Conservation (phyloP, 768 basidiomycete species). For the Phlebiopsis gigantea region DNA sequence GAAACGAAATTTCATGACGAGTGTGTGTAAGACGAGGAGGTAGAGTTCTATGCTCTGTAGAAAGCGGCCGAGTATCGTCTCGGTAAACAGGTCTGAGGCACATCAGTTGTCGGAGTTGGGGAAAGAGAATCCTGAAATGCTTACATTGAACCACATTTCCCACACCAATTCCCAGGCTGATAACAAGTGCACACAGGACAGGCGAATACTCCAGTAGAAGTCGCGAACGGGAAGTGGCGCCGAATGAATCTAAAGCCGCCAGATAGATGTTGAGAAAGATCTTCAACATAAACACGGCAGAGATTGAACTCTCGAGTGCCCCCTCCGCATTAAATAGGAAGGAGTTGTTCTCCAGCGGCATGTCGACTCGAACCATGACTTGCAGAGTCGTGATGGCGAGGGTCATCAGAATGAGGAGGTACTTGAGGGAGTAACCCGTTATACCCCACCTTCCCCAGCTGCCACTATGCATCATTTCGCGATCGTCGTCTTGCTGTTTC, state of each 20-base stretch:
- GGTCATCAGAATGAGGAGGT: slow-evolving; percentile 39
- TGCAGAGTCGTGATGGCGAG: slow-evolving; percentile 52
- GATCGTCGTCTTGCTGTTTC: slow-evolving; percentile 29
- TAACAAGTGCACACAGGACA: slow-evolving; percentile 45
- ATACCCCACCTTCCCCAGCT: slow-evolving; percentile 64
- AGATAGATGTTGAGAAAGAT: slow-evolving; percentile 52
- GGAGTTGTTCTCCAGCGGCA: slow-evolving; percentile 31
- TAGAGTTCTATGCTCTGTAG: slow-evolving; percentile 58
- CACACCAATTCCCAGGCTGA: slow-evolving; percentile 49
- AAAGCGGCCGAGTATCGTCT: slow-evolving; percentile 64
- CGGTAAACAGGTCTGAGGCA: slow-evolving; percentile 61
- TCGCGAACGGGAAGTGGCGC: slow-evolving; percentile 31
- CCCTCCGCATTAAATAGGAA: slow-evolving; percentile 54
- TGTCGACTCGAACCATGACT: slow-evolving; percentile 52
- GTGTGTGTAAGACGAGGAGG: slow-evolving; percentile 51
- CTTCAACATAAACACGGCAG: slow-evolving; percentile 57
- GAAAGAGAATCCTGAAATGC: neutral
- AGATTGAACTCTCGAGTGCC: slow-evolving; percentile 52
- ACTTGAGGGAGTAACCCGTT: slow-evolving; percentile 48
- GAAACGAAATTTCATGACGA: slow-evolving; percentile 39
- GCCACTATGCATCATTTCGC: slow-evolving; percentile 41
- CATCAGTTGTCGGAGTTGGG: neutral
- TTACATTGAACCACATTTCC: slow-evolving; percentile 53
- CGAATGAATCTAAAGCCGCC: slow-evolving; percentile 25
- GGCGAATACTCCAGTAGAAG: slow-evolving; percentile 42